A percentile compares a stretch with the other conserved stretches of the same genome.
These are phyloP conservation scores for Penicillium antarcticum DNA, from an alignment of 495 filamentous ascomycete genomes.

Conservation along the genomic window DNA sequence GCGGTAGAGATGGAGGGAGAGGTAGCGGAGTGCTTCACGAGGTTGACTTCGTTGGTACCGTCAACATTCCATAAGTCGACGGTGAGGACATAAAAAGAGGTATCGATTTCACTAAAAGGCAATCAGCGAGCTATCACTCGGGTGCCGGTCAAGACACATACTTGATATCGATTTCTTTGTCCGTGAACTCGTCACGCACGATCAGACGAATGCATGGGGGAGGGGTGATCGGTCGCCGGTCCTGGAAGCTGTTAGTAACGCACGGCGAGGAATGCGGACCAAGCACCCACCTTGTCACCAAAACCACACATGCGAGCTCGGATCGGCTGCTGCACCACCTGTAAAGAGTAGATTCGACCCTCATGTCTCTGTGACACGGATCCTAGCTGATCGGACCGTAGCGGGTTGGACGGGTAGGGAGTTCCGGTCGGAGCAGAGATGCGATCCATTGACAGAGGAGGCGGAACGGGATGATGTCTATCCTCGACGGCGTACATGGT, in stretches of 20 bases:
- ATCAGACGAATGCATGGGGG: slow-evolving; percentile 88
- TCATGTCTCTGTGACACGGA: slow-evolving; percentile 40
- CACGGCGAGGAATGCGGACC: neutral
- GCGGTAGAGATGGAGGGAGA: slow-evolving; percentile 88
- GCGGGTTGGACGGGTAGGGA: slow-evolving; percentile 35
- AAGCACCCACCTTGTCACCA: slow-evolving; percentile 79
- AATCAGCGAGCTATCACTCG: neutral
- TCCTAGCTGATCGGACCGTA: slow-evolving; percentile 36
- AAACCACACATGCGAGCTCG: slow-evolving; percentile 98
- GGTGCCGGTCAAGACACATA: slow-evolving; percentile 37
- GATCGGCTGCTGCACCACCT: slow-evolving; percentile 87
- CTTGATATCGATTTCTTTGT: slow-evolving; percentile 88
- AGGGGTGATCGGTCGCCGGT: slow-evolving; percentile 92
- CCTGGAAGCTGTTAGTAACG: slow-evolving; percentile 47
- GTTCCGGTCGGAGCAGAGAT: slow-evolving; percentile 36
- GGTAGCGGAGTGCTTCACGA: slow-evolving; percentile 82
- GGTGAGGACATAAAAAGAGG: slow-evolving; percentile 85
- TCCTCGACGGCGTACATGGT: slow-evolving; percentile 47
- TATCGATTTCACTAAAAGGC: slow-evolving; percentile 64
- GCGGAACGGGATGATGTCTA: slow-evolving; percentile 39
- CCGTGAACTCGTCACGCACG: slow-evolving; percentile 72
- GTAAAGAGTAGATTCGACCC: slow-evolving; percentile 60
- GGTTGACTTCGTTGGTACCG: slow-evolving; percentile 84
- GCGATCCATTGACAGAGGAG: slow-evolving; percentile 48
- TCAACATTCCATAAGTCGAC: slow-evolving; percentile 90